Evolutionary conservation across 768 basidiomycete species (phyloP).

Genomic region (Suillus spraguei): DNA sequence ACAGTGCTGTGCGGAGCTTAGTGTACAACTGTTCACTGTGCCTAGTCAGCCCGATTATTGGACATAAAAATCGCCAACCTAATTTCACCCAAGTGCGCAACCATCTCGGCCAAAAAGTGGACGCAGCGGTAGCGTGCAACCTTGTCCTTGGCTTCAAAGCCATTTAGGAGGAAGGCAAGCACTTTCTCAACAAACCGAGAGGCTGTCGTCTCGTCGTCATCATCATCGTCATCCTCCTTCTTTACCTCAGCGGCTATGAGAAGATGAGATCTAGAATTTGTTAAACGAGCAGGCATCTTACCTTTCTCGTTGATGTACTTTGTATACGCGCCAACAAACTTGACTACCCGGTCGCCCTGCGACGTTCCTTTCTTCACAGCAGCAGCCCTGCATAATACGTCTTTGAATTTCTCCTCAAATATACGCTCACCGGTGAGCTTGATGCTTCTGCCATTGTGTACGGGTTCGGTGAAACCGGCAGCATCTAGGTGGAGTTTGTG

Average conservation of each 20-base stretch:
- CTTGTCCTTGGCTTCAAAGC: constrained; percentile 88
- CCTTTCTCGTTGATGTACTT: constrained; percentile 79
- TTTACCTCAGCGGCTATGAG: constrained; percentile 39
- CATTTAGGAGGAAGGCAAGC: constrained; percentile 72
- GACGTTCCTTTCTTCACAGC: constrained; percentile 79
- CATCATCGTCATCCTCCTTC: constrained; percentile 39
- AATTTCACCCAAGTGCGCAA: constrained; percentile 78
- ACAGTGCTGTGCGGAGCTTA: constrained; percentile 58
- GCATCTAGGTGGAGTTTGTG: constrained; percentile 77
- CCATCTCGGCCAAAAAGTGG: constrained; percentile 77
- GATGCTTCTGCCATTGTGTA: constrained; percentile 49
- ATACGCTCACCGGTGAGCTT: constrained; percentile 75
- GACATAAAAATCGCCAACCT: constrained; percentile 57
- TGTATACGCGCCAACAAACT: constrained; percentile 81
- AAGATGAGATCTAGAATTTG: not conserved
- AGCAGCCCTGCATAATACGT: constrained; percentile 61
- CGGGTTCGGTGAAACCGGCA: constrained; percentile 49
- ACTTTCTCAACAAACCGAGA: constrained; percentile 70
- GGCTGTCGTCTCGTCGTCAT: constrained; percentile 68
- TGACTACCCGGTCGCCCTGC: constrained; percentile 76
- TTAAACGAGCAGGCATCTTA: constrained; percentile 30
- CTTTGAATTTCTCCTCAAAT: constrained; percentile 69
- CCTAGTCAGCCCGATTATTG: constrained; percentile 3
- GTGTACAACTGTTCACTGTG: constrained; percentile 76
- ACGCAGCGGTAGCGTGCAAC: constrained; percentile 79